Evolutionary conservation across 2,329 filamentous ascomycete genomes (phyloP).

Genomic region (Chaetomiaceae sp.): DNA sequence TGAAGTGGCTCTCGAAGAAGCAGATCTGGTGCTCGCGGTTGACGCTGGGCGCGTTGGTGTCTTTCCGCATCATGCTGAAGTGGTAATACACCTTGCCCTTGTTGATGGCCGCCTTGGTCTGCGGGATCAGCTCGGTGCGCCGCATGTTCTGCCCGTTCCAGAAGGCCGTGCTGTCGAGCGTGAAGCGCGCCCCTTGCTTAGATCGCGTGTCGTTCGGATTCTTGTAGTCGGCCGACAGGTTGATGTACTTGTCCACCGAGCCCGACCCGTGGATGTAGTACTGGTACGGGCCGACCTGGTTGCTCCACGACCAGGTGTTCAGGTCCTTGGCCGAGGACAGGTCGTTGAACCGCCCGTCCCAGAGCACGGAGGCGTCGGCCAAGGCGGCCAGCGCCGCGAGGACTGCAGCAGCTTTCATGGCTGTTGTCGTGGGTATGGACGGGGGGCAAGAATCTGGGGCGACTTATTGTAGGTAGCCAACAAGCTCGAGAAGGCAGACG

Average conservation of each 20-base stretch:
- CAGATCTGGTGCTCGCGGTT: conserved; percentile 61
- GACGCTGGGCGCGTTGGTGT: conserved; percentile 53
- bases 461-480: too few species aligned
- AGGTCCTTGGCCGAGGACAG: conserved; percentile 48
- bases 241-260: conserved; percentile 52
- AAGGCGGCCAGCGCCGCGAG: conserved; percentile 16
- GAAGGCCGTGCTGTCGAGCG: conserved; percentile 55
- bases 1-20: conserved; percentile 66
- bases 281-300: conserved; percentile 63
- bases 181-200: conserved; percentile 61
- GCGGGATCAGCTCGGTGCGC: conserved; percentile 67
- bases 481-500: too few species aligned
- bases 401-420: conserved; percentile 17
- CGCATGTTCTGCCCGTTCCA: conserved; percentile 71
- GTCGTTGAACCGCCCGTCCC: conserved; percentile 63
- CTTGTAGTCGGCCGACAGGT: conserved; percentile 54
- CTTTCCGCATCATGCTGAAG: conserved; percentile 57
- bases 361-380: conserved; percentile 31
- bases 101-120: conserved; percentile 60
- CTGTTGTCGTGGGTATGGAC: not conserved
- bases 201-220: conserved; percentile 58
- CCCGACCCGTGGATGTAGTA: conserved; percentile 68
- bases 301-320: conserved; percentile 59
- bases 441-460: too few species aligned
- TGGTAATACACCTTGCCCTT: conserved; percentile 63